Percentiles rank a stretch among this genome's conserved stretches.
Evolutionary conservation across 768 basidiomycete genomes (phyloP).

Genomic region (Rhodotorula babjevae): DNA sequence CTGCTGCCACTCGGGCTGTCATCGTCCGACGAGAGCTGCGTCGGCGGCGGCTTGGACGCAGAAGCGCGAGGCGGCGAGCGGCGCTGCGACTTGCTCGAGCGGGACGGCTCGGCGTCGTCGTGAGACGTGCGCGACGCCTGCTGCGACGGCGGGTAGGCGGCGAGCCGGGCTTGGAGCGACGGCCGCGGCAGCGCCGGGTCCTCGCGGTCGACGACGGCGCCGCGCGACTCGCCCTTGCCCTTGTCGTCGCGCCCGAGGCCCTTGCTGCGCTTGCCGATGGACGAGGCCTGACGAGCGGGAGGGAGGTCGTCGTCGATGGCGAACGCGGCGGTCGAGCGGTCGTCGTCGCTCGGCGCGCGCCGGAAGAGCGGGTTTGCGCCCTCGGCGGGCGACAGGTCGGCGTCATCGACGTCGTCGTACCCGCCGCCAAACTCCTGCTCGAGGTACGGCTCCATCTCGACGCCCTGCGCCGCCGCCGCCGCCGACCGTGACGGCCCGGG

Average conservation of each 20-base stretch:
- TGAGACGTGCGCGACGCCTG: too few relatives aligned
- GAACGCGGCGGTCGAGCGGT: neutral
- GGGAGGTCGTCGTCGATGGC: neutral
- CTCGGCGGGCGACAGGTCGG: neutral
- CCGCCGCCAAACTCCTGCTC: neutral
- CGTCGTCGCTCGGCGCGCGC: neutral
- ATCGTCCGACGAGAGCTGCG: neutral
- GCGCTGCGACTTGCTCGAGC: neutral
- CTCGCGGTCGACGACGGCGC: neutral
- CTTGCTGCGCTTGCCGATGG: too few relatives aligned
- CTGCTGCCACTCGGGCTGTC: too few relatives aligned
- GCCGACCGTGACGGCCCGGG: neutral
- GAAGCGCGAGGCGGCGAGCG: neutral
- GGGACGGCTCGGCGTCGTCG: neutral
- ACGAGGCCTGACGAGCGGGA: too few relatives aligned
- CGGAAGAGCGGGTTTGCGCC: neutral
- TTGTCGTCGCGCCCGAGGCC: neutral
- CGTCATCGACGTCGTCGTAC: neutral
- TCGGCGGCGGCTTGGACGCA: neutral
- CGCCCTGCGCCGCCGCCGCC: neutral
- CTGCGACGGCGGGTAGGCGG: neutral
- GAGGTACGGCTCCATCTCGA: neutral
- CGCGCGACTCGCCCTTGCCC: conserved; percentile 1
- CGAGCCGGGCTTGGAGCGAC: neutral
- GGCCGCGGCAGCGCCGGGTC: neutral